Conservation (phyloP, 768 basidiomycete species). For the Fistulinella prunicolor region DNA sequence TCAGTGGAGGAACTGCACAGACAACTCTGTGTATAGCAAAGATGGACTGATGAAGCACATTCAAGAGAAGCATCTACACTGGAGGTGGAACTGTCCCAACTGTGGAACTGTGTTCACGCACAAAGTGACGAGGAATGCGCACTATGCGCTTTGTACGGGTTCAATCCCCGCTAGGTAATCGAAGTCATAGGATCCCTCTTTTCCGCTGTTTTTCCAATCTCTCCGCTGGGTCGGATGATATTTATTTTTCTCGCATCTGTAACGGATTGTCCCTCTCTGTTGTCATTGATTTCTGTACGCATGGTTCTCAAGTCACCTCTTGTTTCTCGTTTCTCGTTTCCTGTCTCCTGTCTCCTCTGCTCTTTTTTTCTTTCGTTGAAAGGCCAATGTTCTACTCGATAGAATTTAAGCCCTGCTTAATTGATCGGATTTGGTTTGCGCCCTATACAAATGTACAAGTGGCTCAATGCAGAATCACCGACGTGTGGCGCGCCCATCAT, state of each 20-base stretch:
- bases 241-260: background rate
- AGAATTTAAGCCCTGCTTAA: background rate
- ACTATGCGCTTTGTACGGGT: slow-evolving; percentile 12
- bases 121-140: slow-evolving; percentile 17
- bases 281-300: background rate
- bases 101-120: slow-evolving; percentile 20
- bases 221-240: background rate
- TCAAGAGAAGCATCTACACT: slow-evolving; percentile 24
- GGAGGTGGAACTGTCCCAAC: slow-evolving; percentile 25
- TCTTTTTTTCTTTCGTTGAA: background rate
- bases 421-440: background rate
- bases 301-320: no score
- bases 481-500: background rate
- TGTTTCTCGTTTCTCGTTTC: no score
- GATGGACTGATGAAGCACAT: slow-evolving; percentile 24
- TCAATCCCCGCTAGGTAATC: slow-evolving; percentile 2
- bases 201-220: background rate
- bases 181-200: background rate
- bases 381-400: background rate
- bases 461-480: no score
- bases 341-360: no score
- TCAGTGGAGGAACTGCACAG: slow-evolving; percentile 25
- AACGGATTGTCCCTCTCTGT: background rate
- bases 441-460: background rate
- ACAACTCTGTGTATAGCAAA: slow-evolving; percentile 15